These are phyloP conservation scores for Paecilomyces formosus DNA, from an alignment of 2,329 filamentous ascomycete species.

Conservation along the genomic window DNA sequence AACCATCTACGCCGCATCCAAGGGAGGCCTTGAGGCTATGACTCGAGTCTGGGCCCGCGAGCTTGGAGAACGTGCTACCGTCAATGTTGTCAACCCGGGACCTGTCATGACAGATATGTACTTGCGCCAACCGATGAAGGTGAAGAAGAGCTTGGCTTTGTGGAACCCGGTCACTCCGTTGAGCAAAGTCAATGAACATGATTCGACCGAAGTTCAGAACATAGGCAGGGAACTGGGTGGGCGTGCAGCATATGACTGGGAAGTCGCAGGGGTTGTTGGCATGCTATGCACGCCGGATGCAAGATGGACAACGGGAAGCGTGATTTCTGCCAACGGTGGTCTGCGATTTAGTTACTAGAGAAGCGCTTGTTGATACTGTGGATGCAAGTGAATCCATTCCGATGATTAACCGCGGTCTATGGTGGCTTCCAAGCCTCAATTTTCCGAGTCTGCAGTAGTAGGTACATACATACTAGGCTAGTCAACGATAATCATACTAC, in stretches of 20 bases:
- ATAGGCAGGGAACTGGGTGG: neutral
- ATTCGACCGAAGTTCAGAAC: neutral
- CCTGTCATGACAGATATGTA: constrained; percentile 62
- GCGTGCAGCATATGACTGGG: neutral
- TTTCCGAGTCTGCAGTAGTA: too few species aligned
- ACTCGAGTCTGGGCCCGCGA: constrained; percentile 62
- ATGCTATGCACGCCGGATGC: neutral
- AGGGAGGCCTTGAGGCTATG: constrained; percentile 61
- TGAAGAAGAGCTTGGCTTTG: neutral
- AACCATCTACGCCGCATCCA: constrained; percentile 58
- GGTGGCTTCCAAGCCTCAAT: too few species aligned
- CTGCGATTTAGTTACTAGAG: neutral
- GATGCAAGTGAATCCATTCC: too few species aligned
- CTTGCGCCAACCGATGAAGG: constrained; percentile 18
- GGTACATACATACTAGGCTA: too few species aligned
- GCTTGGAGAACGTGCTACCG: constrained; percentile 53
- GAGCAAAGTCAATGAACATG: neutral
- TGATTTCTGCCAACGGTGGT: neutral
- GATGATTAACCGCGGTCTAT: too few species aligned
- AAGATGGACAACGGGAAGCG: neutral
- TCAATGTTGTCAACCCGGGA: constrained; percentile 60
- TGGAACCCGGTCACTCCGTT: neutral
- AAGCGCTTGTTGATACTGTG: neutral
- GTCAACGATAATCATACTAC: too few species aligned
- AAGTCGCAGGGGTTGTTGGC: neutral